phyloP scores from a whole-genome alignment of 108 stramenopile species.

The Schizochytrium sp. region DNA sequence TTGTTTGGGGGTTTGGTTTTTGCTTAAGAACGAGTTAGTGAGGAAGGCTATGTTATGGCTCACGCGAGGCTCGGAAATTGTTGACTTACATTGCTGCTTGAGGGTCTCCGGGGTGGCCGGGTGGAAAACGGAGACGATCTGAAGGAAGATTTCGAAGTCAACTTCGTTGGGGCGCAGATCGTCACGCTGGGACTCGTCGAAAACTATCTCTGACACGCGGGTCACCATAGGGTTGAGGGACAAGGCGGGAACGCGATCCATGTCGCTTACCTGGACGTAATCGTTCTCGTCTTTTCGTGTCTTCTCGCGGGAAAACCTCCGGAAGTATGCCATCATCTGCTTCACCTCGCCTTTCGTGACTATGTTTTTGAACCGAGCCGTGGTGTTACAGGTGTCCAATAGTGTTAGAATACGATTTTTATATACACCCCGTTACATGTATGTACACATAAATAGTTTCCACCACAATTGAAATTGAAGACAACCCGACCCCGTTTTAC shows the following conservation, averaged over 20 bases:
- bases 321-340: not conserved
- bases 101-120: not conserved
- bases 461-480: too few species aligned
- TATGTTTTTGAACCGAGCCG: not conserved
- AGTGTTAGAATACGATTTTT: too few species aligned
- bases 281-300: slow-evolving; percentile 5
- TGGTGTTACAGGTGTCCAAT: too few species aligned
- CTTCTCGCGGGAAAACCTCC: not conserved
- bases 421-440: too few species aligned
- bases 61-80: not conserved
- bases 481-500: too few species aligned
- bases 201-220: slow-evolving; percentile 19
- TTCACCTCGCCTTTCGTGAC: slow-evolving; percentile 3
- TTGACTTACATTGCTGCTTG: slow-evolving; percentile 54
- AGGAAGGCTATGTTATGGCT: not conserved
- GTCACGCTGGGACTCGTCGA: not conserved
- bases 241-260: not conserved
- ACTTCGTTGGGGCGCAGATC: slow-evolving; percentile 12
- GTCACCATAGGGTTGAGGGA: slow-evolving; percentile 10
- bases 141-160: not conserved
- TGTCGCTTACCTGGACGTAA: not conserved
- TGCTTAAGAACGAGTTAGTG: not conserved
- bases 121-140: slow-evolving; percentile 30
- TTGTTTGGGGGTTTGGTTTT: not conserved
- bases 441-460: too few species aligned